phyloP scores from a whole-genome alignment of 2,329 filamentous ascomycete genomes.

The Colletotrichum tanaceti region DNA sequence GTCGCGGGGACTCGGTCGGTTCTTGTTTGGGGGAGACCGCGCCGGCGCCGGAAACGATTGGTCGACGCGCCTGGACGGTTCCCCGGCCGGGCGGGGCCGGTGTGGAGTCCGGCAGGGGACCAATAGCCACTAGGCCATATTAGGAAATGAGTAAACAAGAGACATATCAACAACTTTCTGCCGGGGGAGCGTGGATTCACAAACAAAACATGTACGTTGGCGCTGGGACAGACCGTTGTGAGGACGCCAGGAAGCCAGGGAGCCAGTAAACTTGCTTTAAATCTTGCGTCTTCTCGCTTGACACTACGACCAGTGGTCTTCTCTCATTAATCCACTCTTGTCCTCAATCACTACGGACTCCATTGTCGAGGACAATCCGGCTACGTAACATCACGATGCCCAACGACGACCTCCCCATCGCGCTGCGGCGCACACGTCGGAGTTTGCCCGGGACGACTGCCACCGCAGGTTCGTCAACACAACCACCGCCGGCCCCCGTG shows the following conservation, averaged over 20 bases:
- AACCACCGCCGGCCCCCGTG: constrained; percentile 39
- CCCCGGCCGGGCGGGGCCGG: constrained; percentile 30
- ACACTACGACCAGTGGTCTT: no score
- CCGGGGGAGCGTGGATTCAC: not conserved
- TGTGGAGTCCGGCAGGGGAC: not conserved
- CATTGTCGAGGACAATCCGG: not conserved
- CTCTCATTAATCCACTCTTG: not conserved
- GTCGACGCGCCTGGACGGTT: constrained; percentile 18
- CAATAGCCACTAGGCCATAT: constrained; percentile 46
- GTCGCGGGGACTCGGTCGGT: not conserved
- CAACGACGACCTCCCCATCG: constrained; percentile 62
- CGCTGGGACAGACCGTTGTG: no score
- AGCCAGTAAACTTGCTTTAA: not conserved
- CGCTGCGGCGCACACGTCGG: constrained; percentile 66
- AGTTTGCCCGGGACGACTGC: constrained; percentile 41
- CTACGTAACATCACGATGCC: constrained; percentile 51
- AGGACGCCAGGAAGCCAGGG: not conserved
- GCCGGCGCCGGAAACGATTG: constrained; percentile 26
- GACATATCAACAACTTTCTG: constrained; percentile 37
- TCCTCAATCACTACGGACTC: not conserved
- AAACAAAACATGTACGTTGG: constrained; percentile 12
- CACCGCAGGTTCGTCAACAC: not conserved
- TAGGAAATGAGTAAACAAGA: constrained; percentile 62
- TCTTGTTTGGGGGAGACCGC: constrained; percentile 31
- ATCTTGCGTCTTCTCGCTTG: not conserved